Evolutionary conservation across 1,284 basidiomycete genomes (phyloP).

Genomic region (Laetiporus sulphureus): DNA sequence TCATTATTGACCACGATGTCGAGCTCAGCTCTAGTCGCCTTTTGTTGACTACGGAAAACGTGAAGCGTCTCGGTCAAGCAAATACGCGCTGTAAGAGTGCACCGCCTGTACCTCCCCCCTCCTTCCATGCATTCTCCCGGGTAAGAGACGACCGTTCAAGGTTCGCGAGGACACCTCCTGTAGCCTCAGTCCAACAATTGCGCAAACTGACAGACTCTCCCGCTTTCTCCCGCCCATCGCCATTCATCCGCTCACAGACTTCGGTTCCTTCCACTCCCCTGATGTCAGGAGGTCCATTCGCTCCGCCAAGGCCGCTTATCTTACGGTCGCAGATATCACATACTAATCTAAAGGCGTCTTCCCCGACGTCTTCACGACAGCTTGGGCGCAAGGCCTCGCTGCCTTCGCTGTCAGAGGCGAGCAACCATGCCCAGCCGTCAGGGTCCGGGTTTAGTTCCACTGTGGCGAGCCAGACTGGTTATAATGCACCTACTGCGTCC

Average conservation of each 20-base stretch:
- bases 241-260: constrained; percentile 46
- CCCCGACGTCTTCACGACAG: constrained; percentile 54
- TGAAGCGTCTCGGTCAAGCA: constrained; percentile 32
- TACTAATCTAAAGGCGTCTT: constrained; percentile 66
- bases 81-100: constrained; percentile 39
- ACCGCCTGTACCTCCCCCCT: constrained; percentile 46
- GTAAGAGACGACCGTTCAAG: constrained; percentile 54
- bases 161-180: constrained; percentile 60
- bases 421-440: constrained; percentile 43
- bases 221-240: constrained; percentile 41
- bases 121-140: too few relatives aligned
- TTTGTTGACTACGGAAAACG: constrained; percentile 41
- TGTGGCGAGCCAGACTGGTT: constrained; percentile 33
- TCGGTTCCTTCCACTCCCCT: constrained; percentile 38
- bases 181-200: constrained; percentile 58
- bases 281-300: too few relatives aligned
- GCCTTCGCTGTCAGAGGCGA: constrained; percentile 62
- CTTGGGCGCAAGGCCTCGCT: constrained; percentile 70
- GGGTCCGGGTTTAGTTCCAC: constrained; percentile 39
- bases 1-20: constrained; percentile 72
- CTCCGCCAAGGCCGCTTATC: constrained; percentile 60
- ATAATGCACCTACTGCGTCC: constrained; percentile 71
- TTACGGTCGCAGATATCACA: constrained; percentile 77
- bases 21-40: constrained; percentile 74
- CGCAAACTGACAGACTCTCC: constrained; percentile 47